Conservation (phyloP, 192 early-diverging fungal species). For the Coemansia sp. region DNA sequence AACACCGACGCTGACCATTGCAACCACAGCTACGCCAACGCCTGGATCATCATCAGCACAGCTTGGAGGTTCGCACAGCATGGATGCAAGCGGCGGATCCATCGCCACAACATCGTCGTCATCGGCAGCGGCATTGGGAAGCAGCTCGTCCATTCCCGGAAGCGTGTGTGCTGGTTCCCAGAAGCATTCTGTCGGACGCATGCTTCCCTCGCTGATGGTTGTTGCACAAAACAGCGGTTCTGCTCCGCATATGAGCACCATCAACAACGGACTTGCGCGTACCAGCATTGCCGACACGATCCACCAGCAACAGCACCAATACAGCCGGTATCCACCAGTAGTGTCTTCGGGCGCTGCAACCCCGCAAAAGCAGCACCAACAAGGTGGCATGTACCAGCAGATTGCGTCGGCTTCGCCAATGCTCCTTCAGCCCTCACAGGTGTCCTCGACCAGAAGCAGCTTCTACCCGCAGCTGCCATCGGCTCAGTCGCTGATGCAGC, state of each 20-base stretch:
- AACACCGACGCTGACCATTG: slow-evolving; percentile 44
- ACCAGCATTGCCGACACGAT: slow-evolving; percentile 17
- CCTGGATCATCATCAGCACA: slow-evolving; percentile 42
- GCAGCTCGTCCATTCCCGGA: slow-evolving; percentile 5
- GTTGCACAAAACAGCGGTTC: neutral
- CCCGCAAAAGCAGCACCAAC: slow-evolving; percentile 3
- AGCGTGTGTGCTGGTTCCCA: neutral
- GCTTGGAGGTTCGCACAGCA: slow-evolving; percentile 28
- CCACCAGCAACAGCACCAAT: slow-evolving; percentile 22
- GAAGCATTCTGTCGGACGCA: slow-evolving; percentile 38
- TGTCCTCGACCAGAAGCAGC: slow-evolving; percentile 15
- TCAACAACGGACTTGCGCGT: slow-evolving; percentile 29
- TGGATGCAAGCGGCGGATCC: slow-evolving; percentile 28
- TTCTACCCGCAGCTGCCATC: slow-evolving; percentile 40
- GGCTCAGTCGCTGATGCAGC: slow-evolving; percentile 40
- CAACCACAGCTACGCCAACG: slow-evolving; percentile 46
- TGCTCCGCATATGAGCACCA: neutral
- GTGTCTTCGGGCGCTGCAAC: neutral
- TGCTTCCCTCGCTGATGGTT: slow-evolving; percentile 39
- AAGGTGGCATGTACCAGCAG: slow-evolving; percentile 8
- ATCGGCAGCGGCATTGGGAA: slow-evolving; percentile 2
- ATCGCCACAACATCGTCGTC: slow-evolving; percentile 5
- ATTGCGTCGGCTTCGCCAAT: slow-evolving; percentile 21
- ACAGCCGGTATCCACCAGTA: slow-evolving; percentile 2
- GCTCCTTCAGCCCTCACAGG: slow-evolving; percentile 23